Percentiles rank a stretch among this genome's conserved stretches.
These are phyloP conservation scores for Echites panduratus DNA, from an alignment of 257 asterid species.

Conservation along the genomic window DNA sequence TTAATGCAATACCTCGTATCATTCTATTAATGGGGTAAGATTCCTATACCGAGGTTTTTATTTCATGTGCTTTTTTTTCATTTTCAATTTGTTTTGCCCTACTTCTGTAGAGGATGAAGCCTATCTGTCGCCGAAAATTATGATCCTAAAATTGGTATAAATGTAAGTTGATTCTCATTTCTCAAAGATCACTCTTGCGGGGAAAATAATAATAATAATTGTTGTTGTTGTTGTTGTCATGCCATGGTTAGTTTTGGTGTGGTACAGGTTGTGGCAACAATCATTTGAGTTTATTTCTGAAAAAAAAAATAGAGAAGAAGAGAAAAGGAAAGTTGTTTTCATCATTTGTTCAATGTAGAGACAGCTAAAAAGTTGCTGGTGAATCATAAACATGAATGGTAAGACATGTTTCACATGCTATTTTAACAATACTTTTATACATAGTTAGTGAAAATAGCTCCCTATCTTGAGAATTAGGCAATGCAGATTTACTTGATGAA, in stretches of 20 bases:
- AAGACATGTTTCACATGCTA: not conserved
- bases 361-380: not conserved
- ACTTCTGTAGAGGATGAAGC: not conserved
- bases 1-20: constrained; percentile 35
- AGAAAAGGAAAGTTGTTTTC: constrained; percentile 50
- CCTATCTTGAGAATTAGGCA: not conserved
- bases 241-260: constrained; percentile 49
- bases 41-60: not conserved
- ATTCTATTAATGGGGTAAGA: constrained; percentile 69
- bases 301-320: constrained; percentile 54
- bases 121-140: not conserved
- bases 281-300: constrained; percentile 47
- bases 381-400: not conserved
- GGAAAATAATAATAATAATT: constrained; percentile 36
- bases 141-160: not conserved
- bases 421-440: not conserved
- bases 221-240: too few relatives aligned
- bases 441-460: not conserved
- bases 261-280: constrained; percentile 41
- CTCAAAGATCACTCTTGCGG: constrained; percentile 28
- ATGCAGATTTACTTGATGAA: not conserved
- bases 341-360: not conserved
- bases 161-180: constrained; percentile 3
- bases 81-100: not conserved
- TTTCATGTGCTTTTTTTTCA: not conserved